A percentile compares a stretch with the other conserved stretches of the same genome.
Conservation (phyloP, 176 grass and related monocot genomes). For the Cenchrus purpureus region DNA sequence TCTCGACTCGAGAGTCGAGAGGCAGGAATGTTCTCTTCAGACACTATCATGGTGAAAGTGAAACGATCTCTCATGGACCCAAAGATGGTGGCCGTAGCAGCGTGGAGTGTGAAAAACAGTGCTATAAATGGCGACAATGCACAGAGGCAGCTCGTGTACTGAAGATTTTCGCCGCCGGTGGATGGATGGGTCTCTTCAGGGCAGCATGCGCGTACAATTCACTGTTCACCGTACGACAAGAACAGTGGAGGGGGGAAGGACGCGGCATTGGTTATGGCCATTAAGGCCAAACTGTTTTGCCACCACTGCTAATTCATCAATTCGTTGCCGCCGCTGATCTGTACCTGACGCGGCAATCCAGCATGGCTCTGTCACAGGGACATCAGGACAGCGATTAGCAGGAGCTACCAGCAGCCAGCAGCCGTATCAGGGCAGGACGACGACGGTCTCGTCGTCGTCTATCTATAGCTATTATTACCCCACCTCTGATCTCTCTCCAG, state of each 20-base stretch:
- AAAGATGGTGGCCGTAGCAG: neutral
- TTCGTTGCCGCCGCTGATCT: conserved; percentile 3
- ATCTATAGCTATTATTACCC: neutral
- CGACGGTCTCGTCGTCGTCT: neutral
- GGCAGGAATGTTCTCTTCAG: neutral
- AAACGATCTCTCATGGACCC: neutral
- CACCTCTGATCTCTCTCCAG: too few relatives aligned
- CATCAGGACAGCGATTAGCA: neutral
- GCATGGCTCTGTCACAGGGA: neutral
- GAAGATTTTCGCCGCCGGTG: conserved; percentile 20
- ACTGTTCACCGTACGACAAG: conserved; percentile 30
- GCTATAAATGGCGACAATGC: conserved; percentile 30
- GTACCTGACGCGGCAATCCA: neutral
- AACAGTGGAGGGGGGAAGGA: conserved; percentile 16
- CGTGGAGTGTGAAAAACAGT: conserved; percentile 1
- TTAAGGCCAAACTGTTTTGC: conserved; percentile 40
- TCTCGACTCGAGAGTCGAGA: neutral
- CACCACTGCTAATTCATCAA: conserved; percentile 9
- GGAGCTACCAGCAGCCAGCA: neutral
- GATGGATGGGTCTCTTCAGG: conserved; percentile 27
- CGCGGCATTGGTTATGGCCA: conserved; percentile 8
- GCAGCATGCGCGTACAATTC: neutral
- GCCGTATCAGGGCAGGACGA: neutral
- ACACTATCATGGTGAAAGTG: neutral
- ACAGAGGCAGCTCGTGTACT: conserved; percentile 19